These are phyloP conservation scores for Adansonia rubrostipa DNA, from an alignment of 441 rosid species.

Conservation along the genomic window DNA sequence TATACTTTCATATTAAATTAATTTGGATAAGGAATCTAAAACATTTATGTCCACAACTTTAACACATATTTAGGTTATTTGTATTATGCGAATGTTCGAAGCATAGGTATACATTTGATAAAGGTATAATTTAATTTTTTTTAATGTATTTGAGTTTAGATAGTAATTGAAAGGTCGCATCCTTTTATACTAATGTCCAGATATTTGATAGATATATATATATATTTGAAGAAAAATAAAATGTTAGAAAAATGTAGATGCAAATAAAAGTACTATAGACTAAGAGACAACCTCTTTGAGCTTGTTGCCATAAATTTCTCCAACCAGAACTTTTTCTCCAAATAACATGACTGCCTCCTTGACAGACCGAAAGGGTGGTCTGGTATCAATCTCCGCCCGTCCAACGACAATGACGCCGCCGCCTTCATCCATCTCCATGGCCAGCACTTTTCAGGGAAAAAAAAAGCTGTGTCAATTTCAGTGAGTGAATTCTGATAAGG, in stretches of 20 bases:
- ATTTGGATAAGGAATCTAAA: too few relatives aligned
- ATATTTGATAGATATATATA: too few relatives aligned
- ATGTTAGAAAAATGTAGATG: too few relatives aligned
- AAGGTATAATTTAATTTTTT: too few relatives aligned
- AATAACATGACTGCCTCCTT: constrained; percentile 34
- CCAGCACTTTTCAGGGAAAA: background rate
- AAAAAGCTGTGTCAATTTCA: background rate
- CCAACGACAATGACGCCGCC: constrained; percentile 40
- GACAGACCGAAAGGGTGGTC: constrained; percentile 27
- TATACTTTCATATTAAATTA: too few relatives aligned
- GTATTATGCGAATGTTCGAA: too few relatives aligned
- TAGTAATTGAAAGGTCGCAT: too few relatives aligned
- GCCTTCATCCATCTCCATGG: constrained; percentile 38
- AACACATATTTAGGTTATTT: background rate
- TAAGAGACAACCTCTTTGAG: constrained; percentile 50
- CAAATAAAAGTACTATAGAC: background rate
- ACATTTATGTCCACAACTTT: background rate
- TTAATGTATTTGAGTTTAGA: too few relatives aligned
- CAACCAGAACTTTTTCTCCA: constrained; percentile 39
- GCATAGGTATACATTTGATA: too few relatives aligned
- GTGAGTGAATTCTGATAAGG: background rate
- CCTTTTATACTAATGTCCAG: too few relatives aligned
- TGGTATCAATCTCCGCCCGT: constrained; percentile 27
- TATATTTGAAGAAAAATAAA: too few relatives aligned
- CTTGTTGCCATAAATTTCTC: constrained; percentile 58